A percentile compares a stretch with the other conserved stretches of the same genome.
phyloP scores from a whole-genome alignment of 139 green algal genomes.

The Tetraselmis striata region DNA sequence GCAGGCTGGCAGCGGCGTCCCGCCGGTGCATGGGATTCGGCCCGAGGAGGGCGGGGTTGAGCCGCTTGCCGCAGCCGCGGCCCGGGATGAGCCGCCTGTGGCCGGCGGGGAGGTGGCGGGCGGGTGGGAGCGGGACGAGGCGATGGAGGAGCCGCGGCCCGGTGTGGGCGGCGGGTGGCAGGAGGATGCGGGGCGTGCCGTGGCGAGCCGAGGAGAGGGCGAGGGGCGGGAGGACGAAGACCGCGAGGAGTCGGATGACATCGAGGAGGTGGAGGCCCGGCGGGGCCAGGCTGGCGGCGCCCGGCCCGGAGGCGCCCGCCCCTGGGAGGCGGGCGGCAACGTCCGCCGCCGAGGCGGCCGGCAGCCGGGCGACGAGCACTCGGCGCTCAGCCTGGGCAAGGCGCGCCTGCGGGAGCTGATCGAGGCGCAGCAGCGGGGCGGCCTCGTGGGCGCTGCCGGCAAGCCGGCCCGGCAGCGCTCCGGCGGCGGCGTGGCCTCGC shows the following conservation, averaged over 20 bases:
- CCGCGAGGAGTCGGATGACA: neutral
- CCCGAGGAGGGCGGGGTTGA: too few relatives aligned
- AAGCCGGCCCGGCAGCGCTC: neutral
- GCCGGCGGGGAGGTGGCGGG: neutral
- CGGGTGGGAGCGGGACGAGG: too few relatives aligned
- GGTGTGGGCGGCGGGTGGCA: neutral
- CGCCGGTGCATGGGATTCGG: too few relatives aligned
- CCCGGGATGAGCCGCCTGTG: neutral
- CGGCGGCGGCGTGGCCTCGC: too few relatives aligned
- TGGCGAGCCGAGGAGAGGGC: neutral
- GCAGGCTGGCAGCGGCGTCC: too few relatives aligned
- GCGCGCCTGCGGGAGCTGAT: neutral
- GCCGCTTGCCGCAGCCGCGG: too few relatives aligned
- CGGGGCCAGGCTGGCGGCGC: too few relatives aligned
- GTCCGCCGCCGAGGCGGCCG: neutral
- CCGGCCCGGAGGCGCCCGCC: too few relatives aligned
- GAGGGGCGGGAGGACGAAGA: neutral
- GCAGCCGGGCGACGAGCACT: neutral
- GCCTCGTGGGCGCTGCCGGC: neutral
- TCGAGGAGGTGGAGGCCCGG: neutral
- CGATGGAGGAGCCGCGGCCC: too few relatives aligned
- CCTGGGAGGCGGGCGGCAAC: neutral
- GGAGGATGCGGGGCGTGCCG: neutral
- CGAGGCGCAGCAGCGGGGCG: neutral
- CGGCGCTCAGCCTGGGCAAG: neutral